Base-by-base conservation (phyloP, 371 early-diverging fungal genomes). In the Rhizopus delemar region DNA sequence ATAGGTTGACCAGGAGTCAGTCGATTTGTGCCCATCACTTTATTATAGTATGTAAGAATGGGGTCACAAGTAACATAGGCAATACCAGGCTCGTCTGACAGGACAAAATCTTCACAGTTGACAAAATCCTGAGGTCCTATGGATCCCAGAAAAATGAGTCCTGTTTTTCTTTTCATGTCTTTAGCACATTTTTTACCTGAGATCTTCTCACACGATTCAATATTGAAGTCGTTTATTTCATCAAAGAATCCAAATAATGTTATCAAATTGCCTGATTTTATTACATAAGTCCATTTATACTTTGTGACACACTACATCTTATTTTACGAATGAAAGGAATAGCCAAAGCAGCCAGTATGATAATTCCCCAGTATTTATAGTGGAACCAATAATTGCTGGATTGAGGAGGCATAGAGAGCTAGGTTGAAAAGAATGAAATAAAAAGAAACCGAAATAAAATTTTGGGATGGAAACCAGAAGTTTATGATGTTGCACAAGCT, bases 61-160 rank as follows among this genome's bases (percentile, higher is more conserved):
- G 79, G 70, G 56, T 78, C 76, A 48, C 79, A 78, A 13, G 56
- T 45, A 8, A 56, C 41, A 49, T 71, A 75, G n/a, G 59, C 66
- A 34, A 75, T 45, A 0, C 72, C 76, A 12, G 58, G 31, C 36
- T 66, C 57, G 13, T 58, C 46, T 5, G 63, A 62, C 3, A 66
- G 39, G 4, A 68, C 48, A 4, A 63, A 43, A 35, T 78, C 74
- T 49, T 78, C 79, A 48, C 79, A 78, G 16, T 63, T 46, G 12
- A 36, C 53, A 28, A 73, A 73, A 28, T 66, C 67, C 0, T 4
- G 29, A 15, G 75, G 64, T 7, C 70, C 75, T 75, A 12, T 5
- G 3, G 4, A 13, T 33, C 5, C 15, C 22, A 22, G 1, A 22
- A 22, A 22, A 51, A 56, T 8, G 38, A 31, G n/a, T 52, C 15